Evolutionary conservation across 2,329 filamentous ascomycete species (phyloP).

Genomic region (Ophiostoma triangulosporum): DNA sequence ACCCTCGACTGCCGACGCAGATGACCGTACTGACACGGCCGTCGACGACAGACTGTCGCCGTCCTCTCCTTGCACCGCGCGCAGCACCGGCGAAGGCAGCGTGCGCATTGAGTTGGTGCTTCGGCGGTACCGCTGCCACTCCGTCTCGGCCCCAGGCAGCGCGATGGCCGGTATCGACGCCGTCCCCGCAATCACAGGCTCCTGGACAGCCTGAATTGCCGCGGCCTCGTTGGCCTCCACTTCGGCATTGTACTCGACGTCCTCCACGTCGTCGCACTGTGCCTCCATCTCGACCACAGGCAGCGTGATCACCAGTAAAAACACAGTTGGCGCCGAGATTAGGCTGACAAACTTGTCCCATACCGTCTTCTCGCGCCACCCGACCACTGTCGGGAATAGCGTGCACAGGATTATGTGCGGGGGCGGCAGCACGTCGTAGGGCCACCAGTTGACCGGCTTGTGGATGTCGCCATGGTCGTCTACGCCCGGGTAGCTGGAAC

Average conservation of each 20-base stretch:
- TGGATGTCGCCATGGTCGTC: conserved; percentile 24
- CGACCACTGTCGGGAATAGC: conserved; percentile 75
- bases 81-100: neutral
- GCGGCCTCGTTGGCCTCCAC: neutral
- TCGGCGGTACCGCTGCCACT: conserved; percentile 46
- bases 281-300: conserved; percentile 70
- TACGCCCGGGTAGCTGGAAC: conserved; percentile 32
- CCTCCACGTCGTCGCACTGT: conserved; percentile 33
- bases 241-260: conserved; percentile 11
- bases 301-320: conserved; percentile 77
- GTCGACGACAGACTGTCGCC: conserved; percentile 3
- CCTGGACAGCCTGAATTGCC: neutral
- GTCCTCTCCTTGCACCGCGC: neutral
- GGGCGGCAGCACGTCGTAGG: conserved; percentile 57
- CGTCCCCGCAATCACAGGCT: neutral
- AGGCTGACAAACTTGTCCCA: conserved; percentile 73
- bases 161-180: neutral
- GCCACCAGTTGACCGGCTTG: conserved; percentile 62
- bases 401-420: conserved; percentile 59
- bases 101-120: conserved; percentile 21
- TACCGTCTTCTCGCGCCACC: conserved; percentile 69
- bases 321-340: conserved; percentile 78
- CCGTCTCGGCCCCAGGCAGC: conserved; percentile 31
- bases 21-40: conserved; percentile 5
- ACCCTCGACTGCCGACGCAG: neutral